Evolutionary conservation across 1,284 basidiomycete genomes (phyloP).

Genomic region (Puccinia polysora): DNA sequence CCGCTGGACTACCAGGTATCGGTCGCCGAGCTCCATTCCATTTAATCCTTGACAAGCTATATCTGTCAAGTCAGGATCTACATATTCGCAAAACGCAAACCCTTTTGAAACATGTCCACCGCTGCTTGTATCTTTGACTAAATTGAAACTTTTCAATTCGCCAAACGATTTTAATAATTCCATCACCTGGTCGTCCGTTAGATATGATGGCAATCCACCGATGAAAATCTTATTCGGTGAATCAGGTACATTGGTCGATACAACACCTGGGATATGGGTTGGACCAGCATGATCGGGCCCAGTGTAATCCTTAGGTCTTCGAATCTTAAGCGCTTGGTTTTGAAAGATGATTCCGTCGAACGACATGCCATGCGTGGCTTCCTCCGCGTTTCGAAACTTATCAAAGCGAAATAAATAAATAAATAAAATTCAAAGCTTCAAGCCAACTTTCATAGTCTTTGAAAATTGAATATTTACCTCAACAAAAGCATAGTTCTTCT

Average conservation of each 20-base stretch:
- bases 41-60: conserved; percentile 93
- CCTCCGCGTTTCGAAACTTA: conserved; percentile 92
- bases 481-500: conserved; percentile 95
- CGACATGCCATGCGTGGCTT: conserved; percentile 90
- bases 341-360: conserved; percentile 96
- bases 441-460: background rate
- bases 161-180: conserved; percentile 95
- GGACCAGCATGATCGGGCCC: conserved; percentile 56
- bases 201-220: conserved; percentile 87
- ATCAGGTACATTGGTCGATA: conserved; percentile 94
- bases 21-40: conserved; percentile 95
- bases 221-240: conserved; percentile 97
- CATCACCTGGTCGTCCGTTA: conserved; percentile 96
- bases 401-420: conserved; percentile 27
- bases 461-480: conserved; percentile 61
- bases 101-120: conserved; percentile 60
- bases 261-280: conserved; percentile 73
- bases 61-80: conserved; percentile 80
- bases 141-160: conserved; percentile 92
- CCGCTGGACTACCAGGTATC: conserved; percentile 91
- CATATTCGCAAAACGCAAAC: conserved; percentile 98
- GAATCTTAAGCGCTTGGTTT: conserved; percentile 84
- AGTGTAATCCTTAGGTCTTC: conserved; percentile 92
- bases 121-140: conserved; percentile 71
- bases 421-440: background rate